These are phyloP conservation scores for Blastobotrys robertii DNA, from an alignment of 805 yeast species.

Conservation along the genomic window DNA sequence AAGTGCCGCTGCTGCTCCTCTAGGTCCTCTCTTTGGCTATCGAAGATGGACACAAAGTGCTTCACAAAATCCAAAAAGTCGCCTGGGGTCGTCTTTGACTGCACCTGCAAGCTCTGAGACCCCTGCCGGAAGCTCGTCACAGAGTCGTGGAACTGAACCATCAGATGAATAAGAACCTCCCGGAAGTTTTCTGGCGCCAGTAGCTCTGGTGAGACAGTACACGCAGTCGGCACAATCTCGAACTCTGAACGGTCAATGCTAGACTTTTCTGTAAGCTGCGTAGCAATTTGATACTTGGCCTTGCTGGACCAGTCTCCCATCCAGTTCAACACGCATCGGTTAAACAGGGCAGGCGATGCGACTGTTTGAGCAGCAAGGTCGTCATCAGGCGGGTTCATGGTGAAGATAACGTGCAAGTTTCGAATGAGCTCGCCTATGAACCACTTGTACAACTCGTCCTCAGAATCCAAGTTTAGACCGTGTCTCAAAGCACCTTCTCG, in stretches of 20 bases:
- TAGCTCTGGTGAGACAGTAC: conserved; percentile 11
- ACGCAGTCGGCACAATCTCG: conserved; percentile 24
- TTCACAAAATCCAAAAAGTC: conserved; percentile 42
- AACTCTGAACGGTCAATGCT: conserved; percentile 47
- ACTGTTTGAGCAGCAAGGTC: conserved; percentile 37
- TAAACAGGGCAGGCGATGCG: conserved; percentile 81
- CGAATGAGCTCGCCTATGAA: conserved; percentile 55
- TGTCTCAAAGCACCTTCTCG: conserved; percentile 45
- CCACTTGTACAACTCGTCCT: conserved; percentile 67
- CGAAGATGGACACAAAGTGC: conserved; percentile 36
- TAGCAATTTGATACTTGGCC: conserved; percentile 44
- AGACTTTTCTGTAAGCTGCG: conserved; percentile 30
- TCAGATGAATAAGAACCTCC: conserved; percentile 38
- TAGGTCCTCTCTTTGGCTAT: conserved; percentile 36
- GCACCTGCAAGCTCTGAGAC: background rate
- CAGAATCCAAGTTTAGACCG: conserved; percentile 55
- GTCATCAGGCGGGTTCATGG: conserved; percentile 46
- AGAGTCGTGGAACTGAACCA: conserved; percentile 39
- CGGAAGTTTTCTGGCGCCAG: conserved; percentile 25
- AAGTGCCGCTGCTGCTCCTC: conserved; percentile 65
- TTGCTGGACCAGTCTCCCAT: conserved; percentile 70
- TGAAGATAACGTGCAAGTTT: conserved; percentile 77
- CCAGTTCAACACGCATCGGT: conserved; percentile 82
- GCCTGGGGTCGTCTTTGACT: conserved; percentile 36
- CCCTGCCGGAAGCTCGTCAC: conserved; percentile 11